Evolutionary conservation across 768 basidiomycete species (phyloP), one percentile per base, ranked within the genome.

Genomic region (Psilocybe azurescens): DNA sequence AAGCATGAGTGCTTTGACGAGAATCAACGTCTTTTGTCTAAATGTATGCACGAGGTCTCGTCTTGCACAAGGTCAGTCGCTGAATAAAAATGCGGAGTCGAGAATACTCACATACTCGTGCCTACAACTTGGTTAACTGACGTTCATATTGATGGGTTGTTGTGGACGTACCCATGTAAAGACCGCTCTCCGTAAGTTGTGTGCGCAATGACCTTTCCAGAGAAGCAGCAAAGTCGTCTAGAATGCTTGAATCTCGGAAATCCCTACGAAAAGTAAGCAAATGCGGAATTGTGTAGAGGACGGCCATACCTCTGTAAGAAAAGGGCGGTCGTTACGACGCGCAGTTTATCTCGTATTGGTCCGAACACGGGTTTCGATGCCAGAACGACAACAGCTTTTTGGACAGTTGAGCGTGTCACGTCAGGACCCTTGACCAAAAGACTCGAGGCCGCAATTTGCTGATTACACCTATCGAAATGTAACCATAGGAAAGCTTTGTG

Each of bases 341-440:
- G 53, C 9, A 54, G 36, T 24, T 54, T 47, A n/a, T 48, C 91
- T 90, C 96, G 87, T 75, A 99, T 94, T 9, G 95, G 94, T 11
- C 97, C 97, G 70, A 97, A 97, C 1, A 96, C 86, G 0, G 95
- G 94, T 70, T 93, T 92, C 11, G 90, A 86, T 3, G 94, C 95
- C 38, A 99, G 81, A 2, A 99, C 93, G 0, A 99, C 94, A 3
- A 99, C 93, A 0, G 97, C 96, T 73, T 99, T 99, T 75, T 99
- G 97, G 0, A 99, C 97, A 8, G 90, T 99, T 4, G 92, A 94
- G 14, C 97, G 88, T 4, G 97, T 99, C 16, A 99, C 93, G 65
- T 97, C 96, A 2, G 85, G 79, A 41, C 87, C 84, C 70, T 89
- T 91, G 51, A 91, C 89, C 3, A 94, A 79, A 30, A 99, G 82